Evolutionary conservation across 2,329 filamentous ascomycete genomes (phyloP).

Genomic region (Claviceps africana): DNA sequence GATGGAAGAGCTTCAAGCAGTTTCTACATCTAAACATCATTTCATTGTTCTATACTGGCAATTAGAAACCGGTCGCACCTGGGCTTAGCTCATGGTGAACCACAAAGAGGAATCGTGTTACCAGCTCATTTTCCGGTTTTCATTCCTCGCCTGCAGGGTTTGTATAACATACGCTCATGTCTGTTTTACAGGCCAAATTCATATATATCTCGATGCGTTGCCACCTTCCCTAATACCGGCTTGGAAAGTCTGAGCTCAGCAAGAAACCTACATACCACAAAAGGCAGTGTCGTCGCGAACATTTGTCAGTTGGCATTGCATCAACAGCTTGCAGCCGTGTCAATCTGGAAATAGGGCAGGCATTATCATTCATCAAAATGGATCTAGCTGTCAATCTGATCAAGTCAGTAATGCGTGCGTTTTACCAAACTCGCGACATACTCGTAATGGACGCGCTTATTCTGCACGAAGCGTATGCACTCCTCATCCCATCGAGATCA

Average conservation of each 20-base stretch:
- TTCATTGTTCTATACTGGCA: too few relatives aligned
- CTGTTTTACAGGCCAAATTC: too few relatives aligned
- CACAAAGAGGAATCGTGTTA: too few relatives aligned
- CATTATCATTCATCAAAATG: slow-evolving; percentile 18
- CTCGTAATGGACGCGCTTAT: slow-evolving; percentile 77
- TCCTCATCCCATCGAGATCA: slow-evolving; percentile 1
- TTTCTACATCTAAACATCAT: too few relatives aligned
- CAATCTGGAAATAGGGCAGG: neutral
- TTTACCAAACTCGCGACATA: slow-evolving; percentile 75
- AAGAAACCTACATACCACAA: neutral
- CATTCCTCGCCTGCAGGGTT: too few relatives aligned
- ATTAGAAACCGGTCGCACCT: too few relatives aligned
- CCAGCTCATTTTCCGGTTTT: too few relatives aligned
- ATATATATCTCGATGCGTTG: too few relatives aligned
- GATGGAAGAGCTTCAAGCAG: too few relatives aligned
- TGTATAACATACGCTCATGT: too few relatives aligned
- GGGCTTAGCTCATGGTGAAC: too few relatives aligned
- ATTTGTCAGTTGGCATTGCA: neutral
- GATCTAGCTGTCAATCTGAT: slow-evolving; percentile 60
- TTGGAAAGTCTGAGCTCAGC: neutral
- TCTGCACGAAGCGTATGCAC: slow-evolving; percentile 61
- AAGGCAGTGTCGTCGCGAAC: neutral
- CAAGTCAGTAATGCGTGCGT: slow-evolving; percentile 71
- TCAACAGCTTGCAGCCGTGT: neutral
- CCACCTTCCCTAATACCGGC: too few relatives aligned